Evolutionary conservation across 2,329 filamentous ascomycete genomes (phyloP).

Genomic region (Talaromyces sp.): DNA sequence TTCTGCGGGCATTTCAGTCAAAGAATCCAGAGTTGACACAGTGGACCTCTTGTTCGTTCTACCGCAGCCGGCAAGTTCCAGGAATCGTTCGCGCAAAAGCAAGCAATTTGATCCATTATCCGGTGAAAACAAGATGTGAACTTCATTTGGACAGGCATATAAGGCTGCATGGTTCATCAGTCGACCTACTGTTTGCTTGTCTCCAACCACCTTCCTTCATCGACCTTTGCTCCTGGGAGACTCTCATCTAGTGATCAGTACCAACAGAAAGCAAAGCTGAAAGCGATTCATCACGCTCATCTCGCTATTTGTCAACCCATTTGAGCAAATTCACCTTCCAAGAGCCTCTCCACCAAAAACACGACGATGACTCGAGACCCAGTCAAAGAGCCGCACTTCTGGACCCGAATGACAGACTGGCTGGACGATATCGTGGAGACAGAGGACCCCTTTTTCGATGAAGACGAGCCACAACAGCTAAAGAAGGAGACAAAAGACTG

Average conservation of each 20-base stretch:
- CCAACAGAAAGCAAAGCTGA: not conserved
- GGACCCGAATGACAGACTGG: not conserved
- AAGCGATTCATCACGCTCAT: not conserved
- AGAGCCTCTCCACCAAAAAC: not conserved
- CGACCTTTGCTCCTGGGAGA: not conserved
- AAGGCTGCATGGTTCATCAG: not conserved
- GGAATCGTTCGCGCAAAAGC: not conserved
- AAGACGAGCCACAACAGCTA: not conserved
- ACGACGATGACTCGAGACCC: not conserved
- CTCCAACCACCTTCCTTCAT: not conserved
- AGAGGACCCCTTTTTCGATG: not conserved
- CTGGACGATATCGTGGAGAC: not conserved
- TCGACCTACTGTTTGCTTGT: not conserved
- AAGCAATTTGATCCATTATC: not conserved
- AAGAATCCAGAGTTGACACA: not conserved
- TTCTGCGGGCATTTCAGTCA: not conserved
- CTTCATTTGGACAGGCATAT: not conserved
- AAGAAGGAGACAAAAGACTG: not conserved
- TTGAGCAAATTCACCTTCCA: not conserved
- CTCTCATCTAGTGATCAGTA: not conserved
- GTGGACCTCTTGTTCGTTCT: not conserved
- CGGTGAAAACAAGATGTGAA: not conserved
- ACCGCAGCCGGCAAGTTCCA: not conserved
- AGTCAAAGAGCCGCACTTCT: not conserved
- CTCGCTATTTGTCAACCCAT: not conserved